These are phyloP conservation scores for Melanogaster broomeanus DNA, from an alignment of 768 basidiomycete species.

Conservation along the genomic window DNA sequence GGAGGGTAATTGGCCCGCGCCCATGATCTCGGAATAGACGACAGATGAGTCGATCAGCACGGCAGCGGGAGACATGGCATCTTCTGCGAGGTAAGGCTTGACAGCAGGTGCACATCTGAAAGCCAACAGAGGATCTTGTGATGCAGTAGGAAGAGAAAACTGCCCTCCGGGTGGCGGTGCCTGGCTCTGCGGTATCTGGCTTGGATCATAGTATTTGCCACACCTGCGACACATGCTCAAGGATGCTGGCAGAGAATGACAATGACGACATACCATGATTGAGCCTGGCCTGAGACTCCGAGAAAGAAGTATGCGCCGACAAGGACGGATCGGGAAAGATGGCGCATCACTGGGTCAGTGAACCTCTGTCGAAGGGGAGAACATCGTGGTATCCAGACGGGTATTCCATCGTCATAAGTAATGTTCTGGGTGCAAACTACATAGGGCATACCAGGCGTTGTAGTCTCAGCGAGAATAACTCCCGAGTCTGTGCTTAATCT, in stretches of 20 bases:
- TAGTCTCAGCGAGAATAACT: not conserved
- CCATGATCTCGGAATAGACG: constrained; percentile 44
- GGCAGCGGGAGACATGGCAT: constrained; percentile 42
- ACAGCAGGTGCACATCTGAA: constrained; percentile 60
- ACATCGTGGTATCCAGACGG: not conserved
- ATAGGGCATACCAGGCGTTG: constrained; percentile 8
- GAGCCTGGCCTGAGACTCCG: constrained; percentile 15
- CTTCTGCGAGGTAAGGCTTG: constrained; percentile 58
- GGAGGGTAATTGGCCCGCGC: constrained; percentile 45
- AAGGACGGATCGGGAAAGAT: constrained; percentile 10
- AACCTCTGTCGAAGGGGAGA: not conserved
- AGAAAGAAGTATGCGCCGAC: constrained; percentile 13
- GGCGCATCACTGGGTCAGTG: constrained; percentile 7
- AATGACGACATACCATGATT: constrained; percentile 28
- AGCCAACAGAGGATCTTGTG: constrained; percentile 47
- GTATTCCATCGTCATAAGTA: not conserved
- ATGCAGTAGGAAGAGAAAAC: constrained; percentile 41
- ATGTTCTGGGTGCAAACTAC: not conserved
- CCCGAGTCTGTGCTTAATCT: not conserved
- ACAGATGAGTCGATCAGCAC: constrained; percentile 57
- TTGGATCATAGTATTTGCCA: constrained; percentile 54
- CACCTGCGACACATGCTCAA: constrained; percentile 32
- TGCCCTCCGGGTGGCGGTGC: constrained; percentile 51
- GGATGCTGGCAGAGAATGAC: not conserved
- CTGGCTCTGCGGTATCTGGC: constrained; percentile 30